Evolutionary conservation across 768 basidiomycete genomes (phyloP), one percentile per base, ranked within the genome.

Genomic region (Scleroderma bovista): DNA sequence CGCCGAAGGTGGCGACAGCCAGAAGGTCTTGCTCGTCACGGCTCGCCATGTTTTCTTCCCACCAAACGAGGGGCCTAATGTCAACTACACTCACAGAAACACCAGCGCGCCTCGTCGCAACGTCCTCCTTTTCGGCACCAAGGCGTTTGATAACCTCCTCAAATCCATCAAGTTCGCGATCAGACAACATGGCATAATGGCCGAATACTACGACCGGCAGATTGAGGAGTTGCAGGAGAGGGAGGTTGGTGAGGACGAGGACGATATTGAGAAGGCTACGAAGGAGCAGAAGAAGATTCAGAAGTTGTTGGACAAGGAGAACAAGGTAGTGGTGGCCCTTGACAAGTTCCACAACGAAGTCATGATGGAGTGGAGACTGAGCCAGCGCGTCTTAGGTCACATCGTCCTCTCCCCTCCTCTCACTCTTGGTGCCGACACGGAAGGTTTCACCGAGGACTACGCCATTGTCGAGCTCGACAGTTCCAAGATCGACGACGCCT

Each of bases 381-480:
- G 52, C 43, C 51, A 60, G 46, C 72, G 71, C 49, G 47, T 63
- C 51, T 53, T 73, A 41, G 73, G 73, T 41, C 52, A 43, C 40
- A 64, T 73, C 48, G 42, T 69, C 49, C 63, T 67, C 60, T 50
- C 55, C 53, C 60, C 58, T 24, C 33, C 55, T 12, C 67, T 71
- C 57, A 48, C 33, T 31, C 64, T 63, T 57, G 44, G 46, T 31
- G 57, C 38, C 53, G 59, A 52, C 15, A 45, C 57, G 44, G 32
- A 66, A 48, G 43, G 44, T 11, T 72, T 60, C 50, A 70, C 62
- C 8, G 31, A 55, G 22, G 72, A 73, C 56, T 72, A 70, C 67
- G 56, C 47, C 17, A 54, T 46, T n/a, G 70, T 72, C 58, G 44
- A 57, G 50, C 66, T 68, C 6, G 69, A 72, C 54, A 59, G 63